Evolutionary conservation across 108 stramenopile species (phyloP).

Genomic region (Craspedostauros australis): DNA sequence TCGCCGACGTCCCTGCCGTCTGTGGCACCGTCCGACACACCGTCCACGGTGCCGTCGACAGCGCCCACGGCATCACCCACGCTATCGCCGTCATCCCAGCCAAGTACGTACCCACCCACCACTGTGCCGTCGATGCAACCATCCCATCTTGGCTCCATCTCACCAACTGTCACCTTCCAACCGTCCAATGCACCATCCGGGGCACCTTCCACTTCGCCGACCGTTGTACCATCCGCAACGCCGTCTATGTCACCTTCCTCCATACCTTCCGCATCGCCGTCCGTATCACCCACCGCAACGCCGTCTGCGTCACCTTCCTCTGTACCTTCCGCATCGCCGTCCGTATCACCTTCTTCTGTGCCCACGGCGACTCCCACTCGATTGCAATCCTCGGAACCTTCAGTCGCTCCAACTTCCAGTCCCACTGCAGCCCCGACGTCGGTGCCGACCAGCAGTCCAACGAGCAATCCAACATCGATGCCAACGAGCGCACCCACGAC

Average conservation of each 20-base stretch:
- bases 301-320: slow-evolving; percentile 4
- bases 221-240: background rate
- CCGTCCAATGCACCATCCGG: too few relatives aligned
- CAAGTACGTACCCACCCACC: too few relatives aligned
- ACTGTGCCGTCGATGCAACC: too few relatives aligned
- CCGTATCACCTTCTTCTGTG: background rate
- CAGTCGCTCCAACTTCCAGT: slow-evolving; percentile 10
- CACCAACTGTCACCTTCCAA: too few relatives aligned
- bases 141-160: too few relatives aligned
- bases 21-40: slow-evolving; percentile 1
- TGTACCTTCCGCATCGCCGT: slow-evolving; percentile 1
- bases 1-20: slow-evolving; percentile 7
- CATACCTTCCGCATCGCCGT: slow-evolving; percentile 1
- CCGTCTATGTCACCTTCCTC: background rate
- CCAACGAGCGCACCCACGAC: too few relatives aligned
- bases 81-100: too few relatives aligned
- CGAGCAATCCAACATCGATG: too few relatives aligned
- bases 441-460: too few relatives aligned
- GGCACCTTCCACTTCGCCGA: slow-evolving; percentile 7
- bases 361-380: slow-evolving; percentile 1
- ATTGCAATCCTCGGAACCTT: background rate
- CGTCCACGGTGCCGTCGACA: slow-evolving; percentile 4
- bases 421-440: slow-evolving; percentile 7
- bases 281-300: background rate
- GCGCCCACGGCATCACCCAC: background rate